phyloP scores from a whole-genome alignment of 208 protist species.

The Acanthamoeba culbertsoni region DNA sequence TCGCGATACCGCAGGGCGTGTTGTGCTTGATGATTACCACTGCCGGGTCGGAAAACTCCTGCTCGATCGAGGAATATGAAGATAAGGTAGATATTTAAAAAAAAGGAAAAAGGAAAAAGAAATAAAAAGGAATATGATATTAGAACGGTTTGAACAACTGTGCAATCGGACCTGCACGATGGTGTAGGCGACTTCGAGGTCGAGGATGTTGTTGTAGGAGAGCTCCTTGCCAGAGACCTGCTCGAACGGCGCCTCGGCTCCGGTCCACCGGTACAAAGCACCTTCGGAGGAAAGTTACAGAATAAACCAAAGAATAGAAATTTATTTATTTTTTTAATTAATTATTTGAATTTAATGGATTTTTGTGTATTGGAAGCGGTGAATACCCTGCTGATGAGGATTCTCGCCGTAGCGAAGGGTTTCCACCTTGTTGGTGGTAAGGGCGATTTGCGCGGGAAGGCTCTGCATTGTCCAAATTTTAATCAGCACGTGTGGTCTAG shows the following conservation, averaged over 20 bases:
- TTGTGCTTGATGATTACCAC: constrained; percentile 70
- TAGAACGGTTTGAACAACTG: neutral
- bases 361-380: neutral
- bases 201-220: constrained; percentile 62
- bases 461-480: no score
- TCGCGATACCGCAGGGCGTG: constrained; percentile 62
- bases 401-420: constrained; percentile 81
- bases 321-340: no score
- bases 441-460: neutral
- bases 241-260: neutral
- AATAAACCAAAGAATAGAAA: no score
- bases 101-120: neutral
- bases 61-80: no score
- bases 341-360: neutral
- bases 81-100: no score
- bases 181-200: constrained; percentile 60
- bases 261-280: constrained; percentile 47
- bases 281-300: neutral
- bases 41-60: neutral
- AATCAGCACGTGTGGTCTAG: no score
- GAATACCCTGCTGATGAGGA: constrained; percentile 78
- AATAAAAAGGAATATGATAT: neutral
- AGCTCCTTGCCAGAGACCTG: constrained; percentile 48
- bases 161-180: constrained; percentile 52
- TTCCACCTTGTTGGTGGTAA: constrained; percentile 53